A percentile compares a stretch with the other conserved stretches of the same genome.
Evolutionary conservation across 2,329 filamentous ascomycete species (phyloP).

Genomic region (Penicillium sp.): DNA sequence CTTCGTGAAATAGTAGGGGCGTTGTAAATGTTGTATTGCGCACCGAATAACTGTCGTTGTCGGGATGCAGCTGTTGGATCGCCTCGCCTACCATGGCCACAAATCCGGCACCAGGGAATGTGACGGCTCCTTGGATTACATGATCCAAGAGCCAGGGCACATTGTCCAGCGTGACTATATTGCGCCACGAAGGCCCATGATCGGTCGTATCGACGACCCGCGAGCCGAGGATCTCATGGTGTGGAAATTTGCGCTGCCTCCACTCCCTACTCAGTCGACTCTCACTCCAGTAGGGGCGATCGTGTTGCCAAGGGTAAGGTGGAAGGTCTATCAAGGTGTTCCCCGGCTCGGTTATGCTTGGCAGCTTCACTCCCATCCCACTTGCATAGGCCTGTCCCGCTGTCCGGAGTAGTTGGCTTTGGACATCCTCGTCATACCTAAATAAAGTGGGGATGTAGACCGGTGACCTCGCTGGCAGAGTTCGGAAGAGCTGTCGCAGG

Average conservation of each 20-base stretch:
- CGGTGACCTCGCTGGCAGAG: neutral
- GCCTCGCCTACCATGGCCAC: constrained; percentile 22
- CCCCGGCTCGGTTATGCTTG: neutral
- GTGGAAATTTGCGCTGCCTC: constrained; percentile 19
- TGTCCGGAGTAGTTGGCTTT: neutral
- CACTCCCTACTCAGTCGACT: constrained; percentile 9
- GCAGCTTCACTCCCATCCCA: neutral
- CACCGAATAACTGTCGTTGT: constrained; percentile 5
- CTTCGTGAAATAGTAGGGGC: constrained; percentile 7
- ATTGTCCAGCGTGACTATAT: constrained; percentile 20
- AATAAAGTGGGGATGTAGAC: constrained; percentile 7
- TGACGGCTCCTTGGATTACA: constrained; percentile 13
- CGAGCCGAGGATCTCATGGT: constrained; percentile 26
- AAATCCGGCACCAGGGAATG: constrained; percentile 23
- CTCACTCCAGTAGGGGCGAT: constrained; percentile 18
- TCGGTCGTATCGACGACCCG: constrained; percentile 19
- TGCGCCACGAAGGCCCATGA: constrained; percentile 23
- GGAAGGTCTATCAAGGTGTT: constrained; percentile 17
- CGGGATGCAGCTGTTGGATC: constrained; percentile 9
- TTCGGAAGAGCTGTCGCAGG: constrained; percentile 16
- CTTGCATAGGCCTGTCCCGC: neutral
- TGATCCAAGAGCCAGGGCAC: constrained; percentile 28
- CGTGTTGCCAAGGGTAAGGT: constrained; percentile 20
- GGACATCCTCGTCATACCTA: constrained; percentile 1
- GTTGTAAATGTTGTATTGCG: constrained; percentile 10